Percentiles rank a stretch among this genome's conserved stretches.
Evolutionary conservation across 768 basidiomycete species (phyloP).

Genomic region (Melanogaster broomeanus): DNA sequence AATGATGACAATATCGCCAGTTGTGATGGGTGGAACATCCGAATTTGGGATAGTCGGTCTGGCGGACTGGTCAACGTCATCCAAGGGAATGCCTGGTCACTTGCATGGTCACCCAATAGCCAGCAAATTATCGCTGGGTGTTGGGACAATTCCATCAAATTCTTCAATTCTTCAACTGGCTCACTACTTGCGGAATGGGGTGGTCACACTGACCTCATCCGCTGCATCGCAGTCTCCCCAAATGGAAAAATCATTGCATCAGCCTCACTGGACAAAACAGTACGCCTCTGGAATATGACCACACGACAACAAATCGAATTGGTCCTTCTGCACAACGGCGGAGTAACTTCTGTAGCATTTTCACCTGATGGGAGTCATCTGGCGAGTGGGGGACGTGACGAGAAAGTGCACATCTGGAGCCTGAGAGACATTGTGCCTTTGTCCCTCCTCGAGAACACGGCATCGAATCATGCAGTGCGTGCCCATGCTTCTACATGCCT

Average conservation of each 20-base stretch:
- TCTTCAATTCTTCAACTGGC: slow-evolving; percentile 10
- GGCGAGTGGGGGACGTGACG: slow-evolving; percentile 16
- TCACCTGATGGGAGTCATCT: slow-evolving; percentile 16
- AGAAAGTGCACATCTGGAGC: slow-evolving; percentile 15
- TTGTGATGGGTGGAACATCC: slow-evolving; percentile 20
- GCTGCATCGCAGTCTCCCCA: slow-evolving; percentile 20
- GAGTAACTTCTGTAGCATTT: slow-evolving; percentile 12
- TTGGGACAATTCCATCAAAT: slow-evolving; percentile 14
- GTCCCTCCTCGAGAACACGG: slow-evolving; percentile 9
- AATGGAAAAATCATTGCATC: slow-evolving; percentile 23
- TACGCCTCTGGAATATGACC: slow-evolving; percentile 27
- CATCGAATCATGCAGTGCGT: too few relatives aligned
- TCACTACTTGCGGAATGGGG: not conserved
- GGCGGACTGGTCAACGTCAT: slow-evolving; percentile 1
- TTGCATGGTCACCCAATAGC: slow-evolving; percentile 20
- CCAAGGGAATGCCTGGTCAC: slow-evolving; percentile 17
- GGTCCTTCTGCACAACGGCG: slow-evolving; percentile 13
- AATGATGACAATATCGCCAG: slow-evolving; percentile 18
- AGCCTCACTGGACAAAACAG: slow-evolving; percentile 29
- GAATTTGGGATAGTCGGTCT: slow-evolving; percentile 13
- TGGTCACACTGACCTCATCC: slow-evolving; percentile 21
- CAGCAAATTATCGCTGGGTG: slow-evolving; percentile 17
- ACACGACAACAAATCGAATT: slow-evolving; percentile 20
- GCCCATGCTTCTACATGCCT: too few relatives aligned
- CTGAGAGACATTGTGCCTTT: slow-evolving; percentile 11